Conservation (phyloP, 208 protist genomes). For the Leishmania major region DNA sequence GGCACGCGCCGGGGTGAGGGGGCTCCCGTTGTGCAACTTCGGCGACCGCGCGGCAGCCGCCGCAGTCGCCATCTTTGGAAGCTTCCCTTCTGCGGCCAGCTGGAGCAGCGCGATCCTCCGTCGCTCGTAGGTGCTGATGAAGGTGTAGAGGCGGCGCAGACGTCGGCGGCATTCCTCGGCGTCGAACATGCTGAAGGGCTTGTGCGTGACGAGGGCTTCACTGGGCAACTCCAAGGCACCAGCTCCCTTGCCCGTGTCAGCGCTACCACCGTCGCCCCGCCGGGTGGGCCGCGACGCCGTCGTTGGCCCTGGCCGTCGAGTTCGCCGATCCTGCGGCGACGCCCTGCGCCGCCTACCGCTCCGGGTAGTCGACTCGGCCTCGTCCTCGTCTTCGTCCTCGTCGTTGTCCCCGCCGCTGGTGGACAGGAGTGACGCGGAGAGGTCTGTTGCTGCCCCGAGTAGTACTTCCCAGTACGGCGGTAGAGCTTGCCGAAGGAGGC, state of each 20-base stretch:
- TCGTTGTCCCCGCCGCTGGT: slow-evolving; percentile 11
- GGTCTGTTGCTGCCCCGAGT: slow-evolving; percentile 19
- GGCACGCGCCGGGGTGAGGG: neutral
- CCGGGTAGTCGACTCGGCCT: neutral
- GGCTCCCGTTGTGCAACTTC: neutral
- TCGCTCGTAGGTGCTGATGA: slow-evolving; percentile 40
- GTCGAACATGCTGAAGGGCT: slow-evolving; percentile 56
- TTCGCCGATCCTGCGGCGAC: neutral
- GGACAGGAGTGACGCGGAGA: neutral
- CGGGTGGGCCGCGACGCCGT: neutral
- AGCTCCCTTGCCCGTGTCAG: neutral
- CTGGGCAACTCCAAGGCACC: neutral
- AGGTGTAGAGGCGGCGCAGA: slow-evolving; percentile 53
- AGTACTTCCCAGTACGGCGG: slow-evolving; percentile 46
- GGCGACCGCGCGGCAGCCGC: neutral
- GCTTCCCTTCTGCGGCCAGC: slow-evolving; percentile 19
- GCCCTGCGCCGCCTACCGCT: slow-evolving; percentile 4
- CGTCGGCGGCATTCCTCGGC: slow-evolving; percentile 60
- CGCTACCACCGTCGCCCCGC: neutral
- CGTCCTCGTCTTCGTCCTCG: slow-evolving; percentile 1
- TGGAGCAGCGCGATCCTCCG: slow-evolving; percentile 28
- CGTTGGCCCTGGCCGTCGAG: neutral
- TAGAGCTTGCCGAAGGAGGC: slow-evolving; percentile 20
- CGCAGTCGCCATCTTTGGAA: slow-evolving; percentile 6
- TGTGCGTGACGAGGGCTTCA: slow-evolving; percentile 16